phyloP scores from a whole-genome alignment of 73 alveolate genomes.

The Stentor roeselii region DNA sequence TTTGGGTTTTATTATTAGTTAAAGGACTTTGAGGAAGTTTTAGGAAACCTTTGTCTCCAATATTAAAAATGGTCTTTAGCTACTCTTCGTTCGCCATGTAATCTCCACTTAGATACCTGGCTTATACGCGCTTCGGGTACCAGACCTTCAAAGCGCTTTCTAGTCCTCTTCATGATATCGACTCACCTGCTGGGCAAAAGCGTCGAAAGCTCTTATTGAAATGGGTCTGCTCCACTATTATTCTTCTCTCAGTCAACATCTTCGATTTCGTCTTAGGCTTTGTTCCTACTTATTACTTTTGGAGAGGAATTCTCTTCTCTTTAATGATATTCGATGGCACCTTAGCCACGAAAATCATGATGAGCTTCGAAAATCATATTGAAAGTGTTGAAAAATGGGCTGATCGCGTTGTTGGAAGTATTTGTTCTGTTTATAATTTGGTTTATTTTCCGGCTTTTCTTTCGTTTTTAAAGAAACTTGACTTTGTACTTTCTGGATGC shows the following conservation, averaged over 20 bases:
- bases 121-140: neutral
- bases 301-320: neutral
- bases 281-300: slow-evolving; percentile 16
- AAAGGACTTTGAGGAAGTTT: no score
- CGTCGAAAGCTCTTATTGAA: slow-evolving; percentile 3
- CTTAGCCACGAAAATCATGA: neutral
- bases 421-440: neutral
- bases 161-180: neutral
- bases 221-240: slow-evolving; percentile 10
- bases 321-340: neutral
- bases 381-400: neutral
- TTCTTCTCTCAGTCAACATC: neutral
- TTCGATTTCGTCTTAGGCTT: neutral
- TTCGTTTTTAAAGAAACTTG: neutral
- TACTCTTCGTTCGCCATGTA: neutral
- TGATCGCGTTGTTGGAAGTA: neutral
- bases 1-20: no score
- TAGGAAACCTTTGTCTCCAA: no score
- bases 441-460: neutral
- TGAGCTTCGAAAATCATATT: slow-evolving; percentile 14
- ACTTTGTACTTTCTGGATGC: neutral
- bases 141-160: neutral
- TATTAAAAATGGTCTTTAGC: slow-evolving; percentile 15
- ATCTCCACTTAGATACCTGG: slow-evolving; percentile 2
- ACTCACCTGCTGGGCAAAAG: neutral